Percentiles rank a stretch among this genome's conserved stretches.
These are phyloP conservation scores for Wickerhamomyces sydowiorum DNA, from an alignment of 805 yeast genomes.

Conservation along the genomic window DNA sequence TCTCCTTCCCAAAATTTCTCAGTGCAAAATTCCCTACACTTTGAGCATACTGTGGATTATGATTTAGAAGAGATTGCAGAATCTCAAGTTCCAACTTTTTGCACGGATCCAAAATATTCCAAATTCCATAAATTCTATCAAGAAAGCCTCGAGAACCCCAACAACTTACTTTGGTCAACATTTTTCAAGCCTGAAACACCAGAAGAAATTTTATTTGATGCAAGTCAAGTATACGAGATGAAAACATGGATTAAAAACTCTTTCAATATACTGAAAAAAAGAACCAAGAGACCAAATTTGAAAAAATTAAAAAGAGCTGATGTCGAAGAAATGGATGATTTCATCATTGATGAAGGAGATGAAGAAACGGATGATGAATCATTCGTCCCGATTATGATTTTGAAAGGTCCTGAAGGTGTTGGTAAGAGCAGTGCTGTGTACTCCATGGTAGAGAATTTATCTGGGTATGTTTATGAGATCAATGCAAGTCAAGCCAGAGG, in stretches of 20 bases:
- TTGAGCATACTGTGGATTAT: no score
- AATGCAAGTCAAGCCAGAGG: slow-evolving; percentile 72
- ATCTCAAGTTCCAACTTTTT: slow-evolving; percentile 1
- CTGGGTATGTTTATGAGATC: slow-evolving; percentile 76
- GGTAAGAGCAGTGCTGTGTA: slow-evolving; percentile 77
- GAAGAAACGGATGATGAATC: slow-evolving; percentile 23
- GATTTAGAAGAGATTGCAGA: not conserved
- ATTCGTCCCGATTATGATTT: slow-evolving; percentile 57
- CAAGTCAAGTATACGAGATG: slow-evolving; percentile 14
- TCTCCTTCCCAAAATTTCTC: no score
- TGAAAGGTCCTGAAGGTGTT: slow-evolving; percentile 66
- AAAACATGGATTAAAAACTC: slow-evolving; percentile 27
- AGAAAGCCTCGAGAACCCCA: not conserved
- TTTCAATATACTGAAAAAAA: slow-evolving; percentile 26
- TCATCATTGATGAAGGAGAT: slow-evolving; percentile 28
- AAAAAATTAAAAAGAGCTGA: slow-evolving; percentile 17
- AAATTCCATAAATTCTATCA: slow-evolving; percentile 1
- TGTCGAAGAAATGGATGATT: slow-evolving; percentile 25
- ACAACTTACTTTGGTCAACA: slow-evolving; percentile 22
- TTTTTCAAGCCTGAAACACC: slow-evolving; percentile 25
- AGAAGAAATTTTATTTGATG: slow-evolving; percentile 25
- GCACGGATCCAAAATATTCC: slow-evolving; percentile 1
- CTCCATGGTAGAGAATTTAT: slow-evolving; percentile 54
- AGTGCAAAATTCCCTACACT: not conserved
- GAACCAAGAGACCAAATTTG: slow-evolving; percentile 28